Base-by-base conservation (phyloP, 2,329 filamentous ascomycete genomes). In the Fusarium temperatum region DNA sequence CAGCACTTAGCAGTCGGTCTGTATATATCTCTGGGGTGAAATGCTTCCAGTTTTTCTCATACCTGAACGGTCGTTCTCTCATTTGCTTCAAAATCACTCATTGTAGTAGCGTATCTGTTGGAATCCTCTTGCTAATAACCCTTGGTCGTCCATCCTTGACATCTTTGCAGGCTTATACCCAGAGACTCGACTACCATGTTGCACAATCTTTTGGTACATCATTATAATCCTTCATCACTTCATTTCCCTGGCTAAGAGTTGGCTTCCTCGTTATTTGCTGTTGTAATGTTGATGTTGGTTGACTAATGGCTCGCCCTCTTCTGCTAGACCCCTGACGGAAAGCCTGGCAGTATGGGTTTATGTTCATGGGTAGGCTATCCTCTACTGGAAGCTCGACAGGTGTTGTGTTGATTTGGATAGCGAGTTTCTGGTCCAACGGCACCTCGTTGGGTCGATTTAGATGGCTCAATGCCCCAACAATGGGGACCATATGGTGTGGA, bases 361-460 rank as follows among this genome's bases (percentile, higher is more conserved):
- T n/a, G 20, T 55, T 66, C 8, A 13, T 13, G 20, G 20, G 1
- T 35, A 26, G 24, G 1, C 10, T 48, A 15, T 54, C 45, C 22
- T 67, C 50, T 3, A 54, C 66, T 22, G 57, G 42, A 18, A 73
- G 70, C 10, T 73, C 71, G 6, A 73, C 54, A 14, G 70, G 70
- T 12, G 30, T 30, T 26, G 39, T 45, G 26, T 74, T 73, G 5
- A 73, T 32, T 30, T 73, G 66, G 14, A 67, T 55, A 13, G 50
- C 66, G 38, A 67, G 17, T 41, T 48, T 41, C 35, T 61, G 42
- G 14, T 42, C 65, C 28, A 22, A 18, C 7, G 12, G 36, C 20
- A 7, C 22, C 36, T 17, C 47, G 10, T 38, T 36, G 10, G 36
- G 17, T 11, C n/a, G 41, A 7, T 28, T 26, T 28, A 42, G 14